Base-by-base conservation (phyloP, 805 yeast genomes). In the Cyberlindnera meyerae region DNA sequence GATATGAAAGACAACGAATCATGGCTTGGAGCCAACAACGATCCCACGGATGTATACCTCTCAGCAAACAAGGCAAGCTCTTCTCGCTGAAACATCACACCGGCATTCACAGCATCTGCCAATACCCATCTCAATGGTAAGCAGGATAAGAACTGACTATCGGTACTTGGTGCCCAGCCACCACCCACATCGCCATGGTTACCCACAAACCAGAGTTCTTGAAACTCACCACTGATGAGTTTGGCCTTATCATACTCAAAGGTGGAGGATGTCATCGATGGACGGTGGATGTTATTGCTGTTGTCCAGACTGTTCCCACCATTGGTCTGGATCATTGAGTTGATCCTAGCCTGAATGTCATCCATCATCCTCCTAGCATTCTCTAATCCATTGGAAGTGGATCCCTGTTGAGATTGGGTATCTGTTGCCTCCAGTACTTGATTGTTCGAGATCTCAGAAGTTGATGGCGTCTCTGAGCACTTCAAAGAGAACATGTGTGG, bases 161-260 rank as follows among this genome's bases (percentile, higher is more conserved):
- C 51, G 0, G 40, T 24, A 51, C 73, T 79, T 5, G 63, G 55
- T 2, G 63, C 54, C 80, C 82, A 79, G 0, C 82, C 82, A 3
- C 86, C 86, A 3, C 87, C 87, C 47, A 75, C 60, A 55, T 80
- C 86, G 8, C 80, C 65, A 55, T 80, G 87, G 49, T 75, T 75
- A 2, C 86, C 88, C 1, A 82, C 74, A 48, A 80, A 80, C 80
- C 81, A 80, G 28, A 73, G 50, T 48, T 80, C 86, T 12, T 69
- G 51, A 24, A 71, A 47, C 44, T 70, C 73, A 8, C 49, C 55
- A 29, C 37, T 41, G 17, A 54, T 29, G 3, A 51, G 31, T 14
- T 42, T 46, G 1, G 35, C 51, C 58, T 36, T 60, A 49, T 40
- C 61, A 29, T 24, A 32, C 18, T 42, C 54, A n/a, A 41, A 7